Conservation (phyloP, 306 rosid genomes). For the Cyclanthera cordifolia region DNA sequence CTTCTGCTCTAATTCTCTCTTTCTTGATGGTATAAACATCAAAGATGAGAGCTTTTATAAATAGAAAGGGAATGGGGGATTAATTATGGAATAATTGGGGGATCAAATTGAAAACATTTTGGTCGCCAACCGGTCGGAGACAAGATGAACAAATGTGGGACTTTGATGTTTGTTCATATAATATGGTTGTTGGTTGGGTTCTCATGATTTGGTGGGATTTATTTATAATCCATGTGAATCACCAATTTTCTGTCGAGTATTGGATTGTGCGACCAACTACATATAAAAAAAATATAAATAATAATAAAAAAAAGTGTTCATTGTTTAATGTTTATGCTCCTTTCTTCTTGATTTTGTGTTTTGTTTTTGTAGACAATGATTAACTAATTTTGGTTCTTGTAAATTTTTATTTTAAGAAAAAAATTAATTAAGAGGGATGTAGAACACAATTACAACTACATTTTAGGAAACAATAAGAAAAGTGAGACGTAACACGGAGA, state of each 20-base stretch:
- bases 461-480: no score
- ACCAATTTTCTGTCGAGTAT: neutral
- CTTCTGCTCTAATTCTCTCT: neutral
- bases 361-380: no score
- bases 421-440: no score
- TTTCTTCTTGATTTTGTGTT: no score
- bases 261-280: no score
- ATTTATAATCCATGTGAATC: constrained; percentile 34
- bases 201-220: constrained; percentile 25
- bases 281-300: no score
- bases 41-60: constrained; percentile 4
- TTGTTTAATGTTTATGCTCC: no score
- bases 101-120: constrained; percentile 19
- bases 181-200: constrained; percentile 26
- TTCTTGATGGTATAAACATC: neutral
- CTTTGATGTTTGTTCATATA: constrained; percentile 32
- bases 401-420: no score
- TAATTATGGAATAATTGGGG: constrained; percentile 9
- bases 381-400: no score
- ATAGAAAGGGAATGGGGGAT: neutral
- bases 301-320: no score
- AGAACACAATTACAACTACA: no score
- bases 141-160: constrained; percentile 81
- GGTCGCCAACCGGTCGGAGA: constrained; percentile 80
- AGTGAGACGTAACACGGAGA: no score